Conservation (phyloP, 2,329 filamentous ascomycete genomes). For the Ascochyta lentis region DNA sequence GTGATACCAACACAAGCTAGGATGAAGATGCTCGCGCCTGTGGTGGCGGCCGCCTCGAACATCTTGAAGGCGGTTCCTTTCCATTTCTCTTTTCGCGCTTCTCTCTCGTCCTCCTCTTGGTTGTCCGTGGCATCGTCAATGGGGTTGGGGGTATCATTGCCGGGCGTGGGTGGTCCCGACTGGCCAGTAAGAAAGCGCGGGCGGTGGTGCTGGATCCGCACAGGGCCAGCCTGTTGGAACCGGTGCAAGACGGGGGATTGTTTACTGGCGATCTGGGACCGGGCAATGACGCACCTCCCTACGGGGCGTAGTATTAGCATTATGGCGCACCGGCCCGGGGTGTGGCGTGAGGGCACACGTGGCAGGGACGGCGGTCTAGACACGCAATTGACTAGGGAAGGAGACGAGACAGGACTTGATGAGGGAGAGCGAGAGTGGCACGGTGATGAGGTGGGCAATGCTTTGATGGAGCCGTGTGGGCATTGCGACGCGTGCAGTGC, state of each 20-base stretch:
- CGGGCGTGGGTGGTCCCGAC: conserved; percentile 44
- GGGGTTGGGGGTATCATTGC: conserved; percentile 48
- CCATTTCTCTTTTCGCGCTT: conserved; percentile 37
- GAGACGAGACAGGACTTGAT: conserved; percentile 15
- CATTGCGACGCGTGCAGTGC: conserved; percentile 13
- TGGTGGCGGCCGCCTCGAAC: conserved; percentile 59
- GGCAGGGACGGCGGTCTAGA: conserved; percentile 20
- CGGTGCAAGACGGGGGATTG: conserved; percentile 17
- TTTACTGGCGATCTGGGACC: conserved; percentile 2
- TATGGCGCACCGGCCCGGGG: conserved; percentile 26
- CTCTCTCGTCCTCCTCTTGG: conserved; percentile 27
- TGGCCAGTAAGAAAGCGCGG: conserved; percentile 42
- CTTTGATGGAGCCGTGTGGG: conserved; percentile 11
- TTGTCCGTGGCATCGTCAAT: conserved; percentile 46
- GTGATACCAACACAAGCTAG: conserved; percentile 56
- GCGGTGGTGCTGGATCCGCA: conserved; percentile 18
- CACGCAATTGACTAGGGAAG: conserved; percentile 21
- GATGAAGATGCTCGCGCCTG: conserved; percentile 58
- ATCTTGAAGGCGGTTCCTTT: conserved; percentile 57
- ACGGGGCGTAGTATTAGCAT: conserved; percentile 42
- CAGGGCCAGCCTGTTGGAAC: conserved; percentile 36
- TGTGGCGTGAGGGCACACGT: conserved; percentile 35
- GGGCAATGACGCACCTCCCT: conserved; percentile 14
- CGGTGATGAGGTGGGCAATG: conserved; percentile 11
- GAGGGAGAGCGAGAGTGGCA: conserved; percentile 20